Base-by-base conservation (phyloP, 2,329 filamentous ascomycete species). In the Aspergillus hiratsukae region DNA sequence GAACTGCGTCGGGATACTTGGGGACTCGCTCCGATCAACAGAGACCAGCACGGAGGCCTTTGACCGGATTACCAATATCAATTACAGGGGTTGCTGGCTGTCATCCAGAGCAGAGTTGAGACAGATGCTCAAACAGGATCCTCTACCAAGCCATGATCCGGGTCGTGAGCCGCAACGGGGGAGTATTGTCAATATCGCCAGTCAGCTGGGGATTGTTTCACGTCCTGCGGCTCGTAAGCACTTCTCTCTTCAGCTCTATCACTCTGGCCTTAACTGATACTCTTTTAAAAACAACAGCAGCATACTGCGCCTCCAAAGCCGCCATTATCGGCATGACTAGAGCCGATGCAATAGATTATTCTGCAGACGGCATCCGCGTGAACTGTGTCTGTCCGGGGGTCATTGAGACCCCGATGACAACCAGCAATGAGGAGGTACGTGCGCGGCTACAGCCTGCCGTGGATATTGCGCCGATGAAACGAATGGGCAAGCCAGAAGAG, bases 251-350 rank as follows among this genome's bases (percentile, higher is more conserved):
- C 4, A 10, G 7, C 17, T 10, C 23, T 28, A 48, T 52, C 8
- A 21, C 11, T 49, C 17, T 17, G 19, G 19, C 19, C 4, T 31
- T 51, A 28, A 45, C 27, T 49, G 17, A 41, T 4, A 17, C 14
- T 21, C 28, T 11, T 35, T 49, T 35, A 28, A 19, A 19, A 3
- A 27, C 4, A 14, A 35, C 48, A 81, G 81, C 81, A 9, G 76
- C 81, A 1, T 85, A 85, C 58, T 84, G 80, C 53, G 80, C 78
- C 0, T 83, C 81, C 3, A 86, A 86, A 59, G 78, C 82, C 14
- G 83, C 82, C 0, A 77, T 85, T 1, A 80, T 85, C 51, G 81
- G 79, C 23, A 78, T 86, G 78, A 85, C 83, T 0, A 72, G 78
- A 5, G 74, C 80, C 0, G 82, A 83, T 60, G 81, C 81, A 1